Conservation (phyloP, 169 alveolate species). For the Cytauxzoon felis region DNA sequence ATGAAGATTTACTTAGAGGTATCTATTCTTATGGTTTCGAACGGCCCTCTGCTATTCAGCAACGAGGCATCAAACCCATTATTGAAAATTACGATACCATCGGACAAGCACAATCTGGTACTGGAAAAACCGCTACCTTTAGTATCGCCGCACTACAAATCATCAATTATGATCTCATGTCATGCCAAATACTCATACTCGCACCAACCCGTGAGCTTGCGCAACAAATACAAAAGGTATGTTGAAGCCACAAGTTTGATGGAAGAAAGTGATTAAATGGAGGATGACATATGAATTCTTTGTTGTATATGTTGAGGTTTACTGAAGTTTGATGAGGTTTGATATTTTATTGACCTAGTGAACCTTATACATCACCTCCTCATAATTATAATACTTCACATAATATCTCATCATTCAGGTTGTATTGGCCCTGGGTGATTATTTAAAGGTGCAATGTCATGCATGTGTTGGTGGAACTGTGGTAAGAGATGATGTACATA, state of each 20-base stretch:
- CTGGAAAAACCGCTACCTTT: constrained; percentile 99
- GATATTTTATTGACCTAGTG: not conserved
- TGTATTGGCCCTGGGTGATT: constrained; percentile 86
- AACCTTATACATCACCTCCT: not conserved
- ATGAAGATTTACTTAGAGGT: constrained; percentile 93
- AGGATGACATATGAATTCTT: not conserved
- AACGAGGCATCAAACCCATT: constrained; percentile 97
- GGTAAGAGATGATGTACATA: constrained; percentile 94
- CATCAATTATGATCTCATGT: constrained; percentile 85
- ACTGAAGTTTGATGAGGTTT: not conserved
- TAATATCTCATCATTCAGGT: constrained; percentile 10
- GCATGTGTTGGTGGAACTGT: constrained; percentile 99
- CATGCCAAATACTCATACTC: constrained; percentile 92
- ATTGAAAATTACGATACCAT: constrained; percentile 96
- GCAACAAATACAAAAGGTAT: constrained; percentile 92
- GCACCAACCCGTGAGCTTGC: constrained; percentile 99
- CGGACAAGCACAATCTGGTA: constrained; percentile 98
- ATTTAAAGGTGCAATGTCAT: constrained; percentile 86
- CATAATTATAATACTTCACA: no score
- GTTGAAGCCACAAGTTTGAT: no score
- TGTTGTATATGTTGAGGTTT: not conserved
- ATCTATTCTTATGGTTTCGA: constrained; percentile 98
- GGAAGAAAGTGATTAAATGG: not conserved
- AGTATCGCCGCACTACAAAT: constrained; percentile 92
- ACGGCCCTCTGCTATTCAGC: constrained; percentile 98